Evolutionary conservation across 2,329 filamentous ascomycete genomes (phyloP), one percentile per base, ranked within the genome.

Genomic region (Alternaria arborescens): DNA sequence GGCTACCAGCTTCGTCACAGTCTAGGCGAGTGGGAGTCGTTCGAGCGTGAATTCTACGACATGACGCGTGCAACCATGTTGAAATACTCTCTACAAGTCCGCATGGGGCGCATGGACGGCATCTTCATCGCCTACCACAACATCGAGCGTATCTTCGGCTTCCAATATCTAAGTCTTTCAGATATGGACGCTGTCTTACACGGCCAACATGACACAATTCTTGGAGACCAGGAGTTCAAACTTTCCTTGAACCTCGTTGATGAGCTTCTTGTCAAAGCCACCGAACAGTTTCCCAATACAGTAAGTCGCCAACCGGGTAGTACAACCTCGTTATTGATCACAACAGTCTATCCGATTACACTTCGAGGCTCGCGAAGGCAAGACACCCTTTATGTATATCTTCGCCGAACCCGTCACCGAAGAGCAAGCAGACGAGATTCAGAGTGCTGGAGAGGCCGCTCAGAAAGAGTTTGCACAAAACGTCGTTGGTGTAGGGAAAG

Each of bases 111-210:
- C 51, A 99, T 99, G 96, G 94, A 99, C 75, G 95, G 95, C 55
- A 97, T 98, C 51, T 99, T 98, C 74, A 91, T 98, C 22, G 95
- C 95, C 3, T 99, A 89, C 76, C 95, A 99, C 82, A 99, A 99
- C 76, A 92, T 93, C 2, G 86, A 94, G 78, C 91, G 94, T 56
- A 97, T 99, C 51, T 99, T 99, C 75, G 95, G 95, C 6, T 99
- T 99, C 78, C 95, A 99, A 78, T 99, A 99, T 76, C 86, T 99
- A 61, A 89, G 89, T 60, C 80, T 98, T 14, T 77, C 87, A 4
- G 95, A 99, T 74, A 93, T 99, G 90, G 95, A 99, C 76, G 76
- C 84, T n/a, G 87, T 92, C 0, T 79, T 99, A n/a, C 96, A 99
- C 75, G 93, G 93, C 22, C 90, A 92, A 52, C 71, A 77, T 0